Evolutionary conservation across 306 rosid genomes (phyloP), one percentile per base, ranked within the genome.

Genomic region (Phaseolus lunatus): DNA sequence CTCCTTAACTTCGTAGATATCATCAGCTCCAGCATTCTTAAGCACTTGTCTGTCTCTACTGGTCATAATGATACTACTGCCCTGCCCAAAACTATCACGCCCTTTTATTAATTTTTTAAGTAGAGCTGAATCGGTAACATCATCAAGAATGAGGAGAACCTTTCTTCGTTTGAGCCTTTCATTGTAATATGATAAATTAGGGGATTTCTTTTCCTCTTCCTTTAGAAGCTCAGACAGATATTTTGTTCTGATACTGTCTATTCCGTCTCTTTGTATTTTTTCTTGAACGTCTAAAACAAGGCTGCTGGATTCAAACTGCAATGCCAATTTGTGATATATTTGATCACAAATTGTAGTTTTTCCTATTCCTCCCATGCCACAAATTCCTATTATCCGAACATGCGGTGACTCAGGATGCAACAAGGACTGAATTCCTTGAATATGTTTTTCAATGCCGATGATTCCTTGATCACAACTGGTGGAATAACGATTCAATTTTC

Each of bases 321-420:
- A 0, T 3, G 62, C 29, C 5, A 80, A 37, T 11, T 31, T 23
- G 5, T 44, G 23, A 73, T 41, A 66, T 26, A 80, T 2, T 7
- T 66, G 70, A 3, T 18, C 3, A 9, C 47, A 70, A 11, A 80
- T 53, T 20, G 84, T 73, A 20, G 84, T 73, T 13, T 73, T 80
- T 2, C 84, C 76, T 9, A 67, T 80, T 41, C 84, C 84, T 10
- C 84, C 80, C 16, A 57, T 56, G 70, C 80, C 84, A 27, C 84
- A 66, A 19, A 80, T 80, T 56, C 84, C 84, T 48, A 73, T 35
- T 43, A 80, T 29, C 52, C 70, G 70, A 67, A 80, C 29, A 4
- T 5, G n/a, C 35, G 5, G 20, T 67, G 67, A 56, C 33, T 68
- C 80, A 53, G 45, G 11, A 0, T 56, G 31, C 18, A 73, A 29